phyloP scores from a whole-genome alignment of 495 filamentous ascomycete species.

The Annulohypoxylon stygium region DNA sequence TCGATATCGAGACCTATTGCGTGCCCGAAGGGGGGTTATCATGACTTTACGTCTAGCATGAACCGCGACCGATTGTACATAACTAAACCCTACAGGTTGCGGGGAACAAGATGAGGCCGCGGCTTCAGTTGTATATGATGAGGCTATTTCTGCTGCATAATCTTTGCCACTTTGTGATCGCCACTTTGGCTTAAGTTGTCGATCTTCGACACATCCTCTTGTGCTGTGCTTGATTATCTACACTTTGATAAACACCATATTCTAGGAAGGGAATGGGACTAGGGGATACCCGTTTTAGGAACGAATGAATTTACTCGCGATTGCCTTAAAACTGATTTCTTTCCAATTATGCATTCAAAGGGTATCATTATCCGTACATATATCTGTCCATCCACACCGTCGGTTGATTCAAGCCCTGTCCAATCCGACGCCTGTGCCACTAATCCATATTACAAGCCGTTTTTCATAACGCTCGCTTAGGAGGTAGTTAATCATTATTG shows the following conservation, averaged over 20 bases:
- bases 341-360: constrained; percentile 13
- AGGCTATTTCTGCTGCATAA: neutral
- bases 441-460: neutral
- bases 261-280: neutral
- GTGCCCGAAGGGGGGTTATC: constrained; percentile 15
- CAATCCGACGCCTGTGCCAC: neutral
- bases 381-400: neutral
- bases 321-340: neutral
- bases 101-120: neutral
- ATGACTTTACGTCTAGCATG: constrained; percentile 39
- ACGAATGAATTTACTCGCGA: neutral
- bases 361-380: constrained; percentile 26
- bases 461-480: too few species aligned
- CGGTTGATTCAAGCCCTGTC: neutral
- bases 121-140: constrained; percentile 21
- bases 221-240: neutral
- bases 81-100: constrained; percentile 22
- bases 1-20: constrained; percentile 18
- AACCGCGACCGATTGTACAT: constrained; percentile 31
- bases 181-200: neutral
- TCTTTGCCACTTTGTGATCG: neutral
- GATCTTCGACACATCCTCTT: neutral
- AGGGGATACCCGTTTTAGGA: constrained; percentile 10
- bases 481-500: neutral
- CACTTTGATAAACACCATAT: neutral